These are phyloP conservation scores for Aspergillus persii DNA, from an alignment of 2,329 filamentous ascomycete genomes.

Conservation along the genomic window DNA sequence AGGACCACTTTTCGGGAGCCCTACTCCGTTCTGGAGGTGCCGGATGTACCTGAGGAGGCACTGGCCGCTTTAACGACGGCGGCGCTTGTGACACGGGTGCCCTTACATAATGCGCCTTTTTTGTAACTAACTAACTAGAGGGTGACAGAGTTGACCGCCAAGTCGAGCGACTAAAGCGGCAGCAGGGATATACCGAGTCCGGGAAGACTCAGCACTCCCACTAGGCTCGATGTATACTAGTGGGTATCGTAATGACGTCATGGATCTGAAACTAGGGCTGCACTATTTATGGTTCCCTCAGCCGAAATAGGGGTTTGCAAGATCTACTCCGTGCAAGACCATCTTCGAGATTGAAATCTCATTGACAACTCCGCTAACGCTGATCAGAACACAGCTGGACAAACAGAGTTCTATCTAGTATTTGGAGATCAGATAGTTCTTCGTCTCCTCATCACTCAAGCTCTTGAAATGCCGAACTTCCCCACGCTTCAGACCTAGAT, in stretches of 20 bases:
- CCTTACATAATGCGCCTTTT: not conserved
- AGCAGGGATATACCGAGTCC: not conserved
- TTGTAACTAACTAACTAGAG: too few species aligned
- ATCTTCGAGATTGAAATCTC: too few species aligned
- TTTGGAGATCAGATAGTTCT: not conserved
- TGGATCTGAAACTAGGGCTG: not conserved
- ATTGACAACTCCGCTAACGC: not conserved
- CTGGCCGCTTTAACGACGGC: not conserved
- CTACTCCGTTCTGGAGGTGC: not conserved
- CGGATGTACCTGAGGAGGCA: not conserved
- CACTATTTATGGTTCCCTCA: not conserved
- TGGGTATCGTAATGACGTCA: not conserved
- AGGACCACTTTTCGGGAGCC: slow-evolving; percentile 1
- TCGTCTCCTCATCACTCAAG: not conserved
- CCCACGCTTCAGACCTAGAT: not conserved
- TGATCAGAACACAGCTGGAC: not conserved
- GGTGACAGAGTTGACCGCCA: too few species aligned
- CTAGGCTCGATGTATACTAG: not conserved
- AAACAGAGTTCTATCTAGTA: not conserved
- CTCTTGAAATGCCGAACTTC: not conserved
- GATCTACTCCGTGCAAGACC: not conserved
- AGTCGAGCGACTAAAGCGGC: not conserved
- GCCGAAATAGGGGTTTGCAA: not conserved
- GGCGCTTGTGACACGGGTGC: too few species aligned
- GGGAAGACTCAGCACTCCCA: accelerated